A percentile compares a stretch with the other conserved stretches of the same genome.
phyloP scores from a whole-genome alignment of 768 basidiomycete species.

The Leucogyrophana mollusca region DNA sequence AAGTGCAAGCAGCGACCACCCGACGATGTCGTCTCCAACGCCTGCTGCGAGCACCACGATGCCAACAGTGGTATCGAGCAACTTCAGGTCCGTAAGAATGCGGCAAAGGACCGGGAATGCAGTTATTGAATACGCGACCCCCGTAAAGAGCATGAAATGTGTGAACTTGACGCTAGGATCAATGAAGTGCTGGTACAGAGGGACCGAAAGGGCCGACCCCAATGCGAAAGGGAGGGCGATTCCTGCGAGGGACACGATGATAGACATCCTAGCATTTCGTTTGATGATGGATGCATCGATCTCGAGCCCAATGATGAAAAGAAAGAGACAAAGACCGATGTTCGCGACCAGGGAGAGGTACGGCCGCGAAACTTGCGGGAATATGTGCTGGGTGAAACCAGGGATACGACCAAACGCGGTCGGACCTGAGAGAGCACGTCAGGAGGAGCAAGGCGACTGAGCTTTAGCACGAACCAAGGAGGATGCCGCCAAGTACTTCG shows the following conservation, averaged over 20 bases:
- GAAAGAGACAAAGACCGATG: constrained; percentile 84
- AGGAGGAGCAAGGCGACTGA: no score
- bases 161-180: constrained; percentile 61
- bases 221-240: constrained; percentile 86
- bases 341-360: constrained; percentile 87
- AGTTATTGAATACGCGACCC: constrained; percentile 87
- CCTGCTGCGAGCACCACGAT: constrained; percentile 91
- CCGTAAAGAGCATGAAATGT: constrained; percentile 92
- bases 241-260: constrained; percentile 73
- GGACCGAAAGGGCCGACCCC: constrained; percentile 73
- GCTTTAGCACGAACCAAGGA: constrained; percentile 55
- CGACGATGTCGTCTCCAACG: constrained; percentile 86
- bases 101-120: constrained; percentile 90
- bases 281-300: constrained; percentile 81
- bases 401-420: constrained; percentile 81
- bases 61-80: constrained; percentile 90
- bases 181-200: constrained; percentile 76
- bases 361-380: constrained; percentile 66
- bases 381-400: constrained; percentile 83
- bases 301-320: constrained; percentile 92
- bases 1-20: constrained; percentile 87
- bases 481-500: constrained; percentile 87
- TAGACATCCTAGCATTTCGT: constrained; percentile 66
- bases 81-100: constrained; percentile 84
- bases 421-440: constrained; percentile 22